Evolutionary conservation across 495 filamentous ascomycete species (phyloP).

Genomic region (Trichodelitschia bisporula): DNA sequence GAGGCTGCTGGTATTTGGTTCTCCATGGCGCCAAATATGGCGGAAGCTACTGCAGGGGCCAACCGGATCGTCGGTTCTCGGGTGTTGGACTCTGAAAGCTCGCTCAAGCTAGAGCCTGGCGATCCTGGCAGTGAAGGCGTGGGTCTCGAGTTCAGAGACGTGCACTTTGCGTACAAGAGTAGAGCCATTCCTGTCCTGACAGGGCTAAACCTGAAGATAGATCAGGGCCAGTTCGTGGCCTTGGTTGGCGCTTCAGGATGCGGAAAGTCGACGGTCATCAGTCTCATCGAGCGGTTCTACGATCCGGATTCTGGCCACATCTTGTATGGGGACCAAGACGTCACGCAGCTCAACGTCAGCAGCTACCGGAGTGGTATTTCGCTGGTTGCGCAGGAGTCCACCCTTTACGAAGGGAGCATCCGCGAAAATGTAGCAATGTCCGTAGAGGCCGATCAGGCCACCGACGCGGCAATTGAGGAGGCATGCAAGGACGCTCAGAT

Average conservation of each 20-base stretch:
- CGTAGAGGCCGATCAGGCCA: constrained; percentile 5
- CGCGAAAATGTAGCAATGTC: constrained; percentile 11
- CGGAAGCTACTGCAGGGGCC: constrained; percentile 8
- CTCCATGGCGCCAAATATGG: constrained; percentile 9
- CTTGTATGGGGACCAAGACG: constrained; percentile 6
- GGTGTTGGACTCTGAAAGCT: constrained; percentile 1
- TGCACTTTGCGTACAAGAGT: constrained; percentile 31
- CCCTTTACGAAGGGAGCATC: constrained; percentile 13
- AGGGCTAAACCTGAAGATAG: constrained; percentile 33
- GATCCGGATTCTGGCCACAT: constrained; percentile 9
- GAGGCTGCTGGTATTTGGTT: constrained; percentile 12
- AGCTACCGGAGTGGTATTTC: constrained; percentile 8
- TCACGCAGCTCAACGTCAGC: constrained; percentile 5
- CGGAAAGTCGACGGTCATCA: constrained; percentile 65
- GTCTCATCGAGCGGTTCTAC: constrained; percentile 59
- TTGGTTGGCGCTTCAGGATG: constrained; percentile 65
- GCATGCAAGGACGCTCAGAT: constrained; percentile 13
- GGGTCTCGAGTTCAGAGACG: constrained; percentile 45
- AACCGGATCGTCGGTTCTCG: constrained; percentile 10
- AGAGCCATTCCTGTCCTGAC: constrained; percentile 31
- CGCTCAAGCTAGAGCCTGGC: constrained; percentile 1
- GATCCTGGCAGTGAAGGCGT: constrained; percentile 1
- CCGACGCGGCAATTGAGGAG: constrained; percentile 8
- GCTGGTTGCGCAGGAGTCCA: constrained; percentile 13
- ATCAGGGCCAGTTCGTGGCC: constrained; percentile 56